These are phyloP conservation scores for Rehmannia glutinosa DNA, from an alignment of 257 asterid genomes.

Conservation along the genomic window DNA sequence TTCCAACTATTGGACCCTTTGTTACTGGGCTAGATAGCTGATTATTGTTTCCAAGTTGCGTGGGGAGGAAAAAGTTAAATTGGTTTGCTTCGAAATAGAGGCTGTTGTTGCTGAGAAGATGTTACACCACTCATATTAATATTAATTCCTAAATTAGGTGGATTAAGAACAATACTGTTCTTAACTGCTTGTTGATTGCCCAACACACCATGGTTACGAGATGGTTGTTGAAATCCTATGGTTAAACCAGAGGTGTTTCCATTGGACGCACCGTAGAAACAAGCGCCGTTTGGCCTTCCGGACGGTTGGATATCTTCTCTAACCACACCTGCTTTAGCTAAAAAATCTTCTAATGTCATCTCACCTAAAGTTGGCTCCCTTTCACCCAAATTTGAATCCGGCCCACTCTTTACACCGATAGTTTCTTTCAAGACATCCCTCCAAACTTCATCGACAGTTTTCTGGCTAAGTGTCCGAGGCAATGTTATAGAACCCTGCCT, in stretches of 20 bases:
- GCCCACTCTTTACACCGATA: slow-evolving; percentile 27
- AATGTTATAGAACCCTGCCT: slow-evolving; percentile 86
- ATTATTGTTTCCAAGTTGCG: slow-evolving; percentile 36
- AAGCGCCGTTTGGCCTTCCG: slow-evolving; percentile 27
- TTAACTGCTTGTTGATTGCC: slow-evolving; percentile 38
- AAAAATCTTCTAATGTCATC: slow-evolving; percentile 82
- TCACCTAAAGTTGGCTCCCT: slow-evolving; percentile 77
- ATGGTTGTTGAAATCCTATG: slow-evolving; percentile 53
- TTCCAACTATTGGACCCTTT: slow-evolving; percentile 37
- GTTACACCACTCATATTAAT: slow-evolving; percentile 35
- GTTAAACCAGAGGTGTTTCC: slow-evolving; percentile 30
- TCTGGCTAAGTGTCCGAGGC: slow-evolving; percentile 83
- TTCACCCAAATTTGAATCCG: slow-evolving; percentile 31
- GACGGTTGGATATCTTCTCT: slow-evolving; percentile 60
- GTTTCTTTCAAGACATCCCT: slow-evolving; percentile 60
- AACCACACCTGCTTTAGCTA: slow-evolving; percentile 76
- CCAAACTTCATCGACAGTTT: slow-evolving; percentile 89
- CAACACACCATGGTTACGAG: slow-evolving; percentile 33
- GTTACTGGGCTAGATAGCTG: slow-evolving; percentile 44
- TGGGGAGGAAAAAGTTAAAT: slow-evolving; percentile 56
- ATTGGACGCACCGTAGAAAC: slow-evolving; percentile 31
- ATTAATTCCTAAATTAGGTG: slow-evolving; percentile 41
- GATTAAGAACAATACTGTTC: slow-evolving; percentile 28
- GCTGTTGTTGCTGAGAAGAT: slow-evolving; percentile 44
- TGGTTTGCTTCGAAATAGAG: slow-evolving; percentile 71